Evolutionary conservation across 2,329 filamentous ascomycete species (phyloP), one percentile per base, ranked within the genome.

Genomic region (Fusarium zealandicum): DNA sequence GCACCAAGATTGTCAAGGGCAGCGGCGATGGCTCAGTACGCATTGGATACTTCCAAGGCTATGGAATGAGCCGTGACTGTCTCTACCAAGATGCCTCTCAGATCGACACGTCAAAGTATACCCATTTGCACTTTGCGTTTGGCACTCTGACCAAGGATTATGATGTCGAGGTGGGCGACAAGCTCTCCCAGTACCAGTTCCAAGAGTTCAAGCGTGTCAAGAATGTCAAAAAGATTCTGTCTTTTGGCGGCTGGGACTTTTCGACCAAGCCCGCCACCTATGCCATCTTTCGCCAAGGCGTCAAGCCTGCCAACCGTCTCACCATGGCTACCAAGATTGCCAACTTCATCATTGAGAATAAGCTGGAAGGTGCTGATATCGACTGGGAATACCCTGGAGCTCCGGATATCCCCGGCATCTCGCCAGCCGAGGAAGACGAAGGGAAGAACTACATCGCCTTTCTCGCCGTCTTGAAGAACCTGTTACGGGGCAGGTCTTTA

Each of bases 321-420:
- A 69, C 7, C 2, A 68, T 79, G 37, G 59, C 67, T 13, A 51
- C 64, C n/a, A 72, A 73, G 57, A 46, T 75, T 27, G 64, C 69
- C 46, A 44, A 74, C 28, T 74, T 80, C 59, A n/a, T 78, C 48
- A 51, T 70, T 17, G 7, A 77, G 8, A 11, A 75, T 18, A 43
- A 54, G 2, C 54, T 78, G 0, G 75, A 76, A 39, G 75, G 76
- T 1, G 57, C 76, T 4, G 74, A 77, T 38, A 55, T 76, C 14
- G 74, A 78, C 60, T 80, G 76, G 76, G 75, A 77, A 44, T 77
- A 78, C 31, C 69, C 70, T 14, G 65, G 61, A 2, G 64, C 59
- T 1, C 52, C 61, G 20, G 61, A 64, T 18, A 49, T 64, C 8
- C 55, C 58, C 5, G 41, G 12, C 11, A 59, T 59, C 4, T 53